These are phyloP conservation scores for Schizopora paradoxa DNA, from an alignment of 1,284 basidiomycete species.

Conservation along the genomic window DNA sequence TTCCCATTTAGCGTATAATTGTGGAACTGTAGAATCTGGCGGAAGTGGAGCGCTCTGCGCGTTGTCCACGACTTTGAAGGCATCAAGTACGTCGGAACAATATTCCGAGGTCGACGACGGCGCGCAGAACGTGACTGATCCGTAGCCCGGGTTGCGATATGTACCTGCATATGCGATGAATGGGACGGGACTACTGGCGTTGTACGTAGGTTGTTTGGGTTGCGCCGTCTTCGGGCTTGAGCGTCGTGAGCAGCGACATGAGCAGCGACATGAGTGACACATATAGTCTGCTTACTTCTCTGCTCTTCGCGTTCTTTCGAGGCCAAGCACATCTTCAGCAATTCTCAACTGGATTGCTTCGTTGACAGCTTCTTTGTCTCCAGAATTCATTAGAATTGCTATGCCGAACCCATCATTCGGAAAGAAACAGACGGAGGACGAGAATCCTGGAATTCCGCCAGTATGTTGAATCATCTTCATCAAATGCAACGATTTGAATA, in stretches of 20 bases:
- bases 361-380: constrained; percentile 12
- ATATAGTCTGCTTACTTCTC: constrained; percentile 1
- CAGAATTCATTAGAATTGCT: constrained; percentile 28
- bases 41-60: constrained; percentile 7
- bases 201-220: neutral
- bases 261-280: neutral
- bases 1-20: constrained; percentile 18
- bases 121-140: constrained; percentile 21
- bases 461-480: constrained; percentile 26
- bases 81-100: constrained; percentile 20
- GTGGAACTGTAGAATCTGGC: constrained; percentile 1
- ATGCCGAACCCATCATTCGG: constrained; percentile 29
- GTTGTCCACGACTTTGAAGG: constrained; percentile 17
- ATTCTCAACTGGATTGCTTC: constrained; percentile 1
- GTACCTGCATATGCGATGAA: constrained; percentile 20
- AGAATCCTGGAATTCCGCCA: constrained; percentile 28
- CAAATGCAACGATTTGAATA: neutral
- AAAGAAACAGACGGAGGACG: constrained; percentile 24
- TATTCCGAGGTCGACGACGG: constrained; percentile 15
- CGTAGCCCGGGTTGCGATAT: constrained; percentile 23
- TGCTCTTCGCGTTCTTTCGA: neutral
- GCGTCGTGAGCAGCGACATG: neutral
- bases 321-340: constrained; percentile 4
- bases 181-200: constrained; percentile 9
- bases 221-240: neutral